phyloP scores from a whole-genome alignment of 2,329 filamentous ascomycete genomes.

The Volutella citrinella region DNA sequence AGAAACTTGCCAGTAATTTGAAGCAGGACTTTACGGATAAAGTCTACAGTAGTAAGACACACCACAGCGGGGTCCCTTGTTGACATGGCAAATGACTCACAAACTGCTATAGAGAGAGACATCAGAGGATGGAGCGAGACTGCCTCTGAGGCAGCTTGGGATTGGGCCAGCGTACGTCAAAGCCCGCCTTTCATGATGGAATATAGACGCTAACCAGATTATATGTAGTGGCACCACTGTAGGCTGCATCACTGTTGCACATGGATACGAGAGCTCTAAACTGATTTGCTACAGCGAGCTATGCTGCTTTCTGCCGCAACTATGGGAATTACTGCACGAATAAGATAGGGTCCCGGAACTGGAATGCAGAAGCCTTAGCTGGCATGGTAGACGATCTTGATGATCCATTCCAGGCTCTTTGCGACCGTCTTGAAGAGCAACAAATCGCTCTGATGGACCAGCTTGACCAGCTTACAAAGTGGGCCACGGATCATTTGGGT shows the following conservation, averaged over 20 bases:
- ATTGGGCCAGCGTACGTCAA: conserved; percentile 36
- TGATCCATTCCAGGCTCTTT: conserved; percentile 29
- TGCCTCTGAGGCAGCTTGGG: conserved; percentile 25
- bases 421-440: background rate
- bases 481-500: conserved; percentile 16
- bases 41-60: conserved; percentile 13
- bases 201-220: conserved; percentile 4
- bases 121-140: conserved; percentile 12
- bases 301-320: conserved; percentile 41
- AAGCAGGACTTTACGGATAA: conserved; percentile 11
- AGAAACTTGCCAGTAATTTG: conserved; percentile 4
- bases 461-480: background rate
- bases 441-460: conserved; percentile 1
- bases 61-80: no score
- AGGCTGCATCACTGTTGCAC: background rate
- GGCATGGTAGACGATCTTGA: conserved; percentile 33
- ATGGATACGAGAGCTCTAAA: background rate
- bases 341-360: conserved; percentile 29
- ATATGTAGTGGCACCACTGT: conserved; percentile 27
- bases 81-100: background rate
- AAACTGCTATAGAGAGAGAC: background rate
- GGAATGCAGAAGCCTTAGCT: conserved; percentile 43
- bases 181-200: background rate
- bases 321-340: conserved; percentile 35
- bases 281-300: no score